Base-by-base conservation (phyloP, 106 monocot genomes). In the Platanthera guangdongensis region DNA sequence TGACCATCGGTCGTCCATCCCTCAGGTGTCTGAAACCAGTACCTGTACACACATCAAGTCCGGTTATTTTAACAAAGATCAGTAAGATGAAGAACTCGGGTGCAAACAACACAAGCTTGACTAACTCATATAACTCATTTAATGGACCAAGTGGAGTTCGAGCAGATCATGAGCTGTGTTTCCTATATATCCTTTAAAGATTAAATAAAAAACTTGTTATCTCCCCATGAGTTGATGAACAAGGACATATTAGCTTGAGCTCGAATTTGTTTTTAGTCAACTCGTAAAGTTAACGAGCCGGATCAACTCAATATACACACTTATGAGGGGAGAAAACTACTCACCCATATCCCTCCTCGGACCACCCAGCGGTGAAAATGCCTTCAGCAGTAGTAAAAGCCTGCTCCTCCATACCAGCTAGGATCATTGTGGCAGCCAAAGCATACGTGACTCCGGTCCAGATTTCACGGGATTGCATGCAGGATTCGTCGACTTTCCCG, bases 11-110 rank as follows among this genome's bases (percentile, higher is more conserved):
- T 82, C 4, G 99, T 94, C 99, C 99, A 99, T 60, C 74, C 99
- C 84, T 99, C 99, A 0, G 99, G 99, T 0, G 92, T 99, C 63
- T 99, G 99, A 71, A 99, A 99, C 94, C 92, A 94, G 78, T 99
- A 99, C 83, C 96, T 96, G 54, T 6, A 32, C 4, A 6, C 22
- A 63, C 39, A 39, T 39, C 39, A 1, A 39, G 39, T 39, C 0
- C 39, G 2, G 2, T 39, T 39, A 39, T 1, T 39, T 39, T 39
- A 39, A 39, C 39, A 3, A 39, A 39, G 39, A 39, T 0, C 0
- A 39, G 39, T 39, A 39, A 39, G 39, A 39, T 39, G 39, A 39
- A 2, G 39, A 39, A 39, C 39, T 39, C 39, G 39, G 39, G 39
- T 39, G 39, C 39, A 39, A 39, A 3, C 39, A 39, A 39, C 39